Evolutionary conservation across 179 eudicot genomes (phyloP).

Genomic region (Actinidia chinensis): DNA sequence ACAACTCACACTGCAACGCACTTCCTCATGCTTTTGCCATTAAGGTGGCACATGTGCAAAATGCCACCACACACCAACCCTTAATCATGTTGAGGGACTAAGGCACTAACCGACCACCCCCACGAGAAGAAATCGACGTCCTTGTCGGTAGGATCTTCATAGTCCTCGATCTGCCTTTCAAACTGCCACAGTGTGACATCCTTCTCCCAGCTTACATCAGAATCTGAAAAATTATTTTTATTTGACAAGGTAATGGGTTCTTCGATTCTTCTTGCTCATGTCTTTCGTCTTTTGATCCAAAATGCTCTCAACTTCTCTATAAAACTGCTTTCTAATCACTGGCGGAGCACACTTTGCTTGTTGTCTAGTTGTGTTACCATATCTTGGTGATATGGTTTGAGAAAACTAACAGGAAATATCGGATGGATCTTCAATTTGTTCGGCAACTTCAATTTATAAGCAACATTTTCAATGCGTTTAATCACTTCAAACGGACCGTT

Average conservation of each 20-base stretch:
- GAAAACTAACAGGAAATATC: conserved; percentile 15
- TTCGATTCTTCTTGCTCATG: conserved; percentile 18
- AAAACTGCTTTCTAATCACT: neutral
- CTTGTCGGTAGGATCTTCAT: too few relatives aligned
- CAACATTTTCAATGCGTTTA: neutral
- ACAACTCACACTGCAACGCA: too few relatives aligned
- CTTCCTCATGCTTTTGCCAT: too few relatives aligned
- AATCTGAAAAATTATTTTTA: neutral
- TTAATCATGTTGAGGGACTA: too few relatives aligned
- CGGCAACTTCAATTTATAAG: conserved; percentile 2
- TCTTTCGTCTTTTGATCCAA: neutral
- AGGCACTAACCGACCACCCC: too few relatives aligned
- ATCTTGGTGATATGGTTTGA: conserved; percentile 15
- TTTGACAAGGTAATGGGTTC: neutral
- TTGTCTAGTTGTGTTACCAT: neutral
- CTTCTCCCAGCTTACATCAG: neutral
- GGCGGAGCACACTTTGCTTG: neutral
- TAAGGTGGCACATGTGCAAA: too few relatives aligned
- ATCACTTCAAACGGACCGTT: conserved; percentile 18
- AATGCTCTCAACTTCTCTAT: neutral
- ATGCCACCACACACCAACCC: too few relatives aligned
- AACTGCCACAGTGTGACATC: conserved; percentile 16
- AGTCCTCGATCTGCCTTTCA: too few relatives aligned
- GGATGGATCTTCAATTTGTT: neutral
- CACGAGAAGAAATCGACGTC: too few relatives aligned